Evolutionary conservation across 345 rosid genomes (phyloP).

Genomic region (Noccaea bulbosa): DNA sequence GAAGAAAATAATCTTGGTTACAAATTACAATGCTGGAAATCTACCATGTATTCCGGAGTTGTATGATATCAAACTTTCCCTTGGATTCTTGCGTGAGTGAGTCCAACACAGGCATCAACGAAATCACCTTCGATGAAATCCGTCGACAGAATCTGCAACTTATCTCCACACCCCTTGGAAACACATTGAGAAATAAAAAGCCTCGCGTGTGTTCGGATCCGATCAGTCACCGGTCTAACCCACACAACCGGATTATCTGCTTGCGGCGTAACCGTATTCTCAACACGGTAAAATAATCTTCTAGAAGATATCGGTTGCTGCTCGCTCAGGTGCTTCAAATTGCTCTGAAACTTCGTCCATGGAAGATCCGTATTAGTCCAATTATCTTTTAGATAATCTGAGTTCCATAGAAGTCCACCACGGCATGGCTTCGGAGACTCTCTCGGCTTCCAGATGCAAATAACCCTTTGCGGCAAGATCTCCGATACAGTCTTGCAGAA

Average conservation of each 20-base stretch:
- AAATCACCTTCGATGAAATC: constrained; percentile 85
- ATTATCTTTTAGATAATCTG: constrained; percentile 68
- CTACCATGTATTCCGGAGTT: no score
- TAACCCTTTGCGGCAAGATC: constrained; percentile 68
- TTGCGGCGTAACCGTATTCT: constrained; percentile 71
- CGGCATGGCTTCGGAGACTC: constrained; percentile 57
- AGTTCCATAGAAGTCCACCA: constrained; percentile 64
- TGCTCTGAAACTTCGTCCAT: constrained; percentile 70
- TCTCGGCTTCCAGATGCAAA: constrained; percentile 83
- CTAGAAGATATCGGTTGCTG: constrained; percentile 55
- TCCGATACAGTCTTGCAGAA: constrained; percentile 60
- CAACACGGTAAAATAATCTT: constrained; percentile 75
- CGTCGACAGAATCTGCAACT: constrained; percentile 74
- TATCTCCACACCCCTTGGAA: constrained; percentile 53
- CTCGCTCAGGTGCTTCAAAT: constrained; percentile 59
- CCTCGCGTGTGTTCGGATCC: constrained; percentile 74
- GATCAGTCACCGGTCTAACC: constrained; percentile 63
- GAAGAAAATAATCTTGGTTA: no score
- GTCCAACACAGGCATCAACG: constrained; percentile 74
- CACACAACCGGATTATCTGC: constrained; percentile 67
- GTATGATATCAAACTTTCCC: no score
- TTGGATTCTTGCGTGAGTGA: constrained; percentile 65
- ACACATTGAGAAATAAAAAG: constrained; percentile 65
- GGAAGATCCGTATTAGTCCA: constrained; percentile 88
- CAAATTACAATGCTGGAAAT: no score